Conservation (phyloP, 106 monocot species). For the Allium sativum region DNA sequence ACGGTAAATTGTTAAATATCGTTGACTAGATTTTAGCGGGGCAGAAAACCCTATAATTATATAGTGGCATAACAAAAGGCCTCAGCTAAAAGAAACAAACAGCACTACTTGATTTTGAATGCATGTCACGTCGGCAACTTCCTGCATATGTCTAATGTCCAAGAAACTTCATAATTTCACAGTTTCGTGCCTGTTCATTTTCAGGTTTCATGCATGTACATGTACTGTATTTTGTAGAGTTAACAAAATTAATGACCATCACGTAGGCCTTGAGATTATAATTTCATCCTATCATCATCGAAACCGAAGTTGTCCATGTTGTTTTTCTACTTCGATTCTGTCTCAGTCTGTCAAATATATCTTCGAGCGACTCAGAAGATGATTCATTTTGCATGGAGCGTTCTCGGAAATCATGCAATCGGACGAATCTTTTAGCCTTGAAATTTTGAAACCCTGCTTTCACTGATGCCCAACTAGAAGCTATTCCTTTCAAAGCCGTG, state of each 20-base stretch:
- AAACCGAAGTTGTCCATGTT: constrained; percentile 14
- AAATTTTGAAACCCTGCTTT: constrained; percentile 61
- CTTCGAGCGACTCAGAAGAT: constrained; percentile 66
- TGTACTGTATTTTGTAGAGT: too few species aligned
- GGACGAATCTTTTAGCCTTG: constrained; percentile 52
- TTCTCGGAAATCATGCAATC: constrained; percentile 36
- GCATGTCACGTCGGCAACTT: too few species aligned
- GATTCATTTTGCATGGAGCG: constrained; percentile 5
- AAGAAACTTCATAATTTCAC: too few species aligned
- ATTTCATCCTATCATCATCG: constrained; percentile 10
- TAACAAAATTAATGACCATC: not conserved
- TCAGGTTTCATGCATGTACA: too few species aligned
- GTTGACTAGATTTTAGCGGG: too few species aligned
- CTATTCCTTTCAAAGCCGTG: constrained; percentile 23
- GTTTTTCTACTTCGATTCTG: constrained; percentile 23
- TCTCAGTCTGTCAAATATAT: constrained; percentile 69
- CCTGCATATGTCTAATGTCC: too few species aligned
- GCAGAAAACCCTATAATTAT: too few species aligned
- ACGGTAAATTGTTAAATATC: too few species aligned
- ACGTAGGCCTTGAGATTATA: not conserved
- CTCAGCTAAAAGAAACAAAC: too few species aligned
- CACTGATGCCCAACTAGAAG: constrained; percentile 70
- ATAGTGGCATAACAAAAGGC: too few species aligned
- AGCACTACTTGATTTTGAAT: too few species aligned
- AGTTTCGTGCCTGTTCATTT: too few species aligned